These are phyloP conservation scores for Epichloe uncinata DNA, from an alignment of 2,329 filamentous ascomycete species.

Conservation along the genomic window DNA sequence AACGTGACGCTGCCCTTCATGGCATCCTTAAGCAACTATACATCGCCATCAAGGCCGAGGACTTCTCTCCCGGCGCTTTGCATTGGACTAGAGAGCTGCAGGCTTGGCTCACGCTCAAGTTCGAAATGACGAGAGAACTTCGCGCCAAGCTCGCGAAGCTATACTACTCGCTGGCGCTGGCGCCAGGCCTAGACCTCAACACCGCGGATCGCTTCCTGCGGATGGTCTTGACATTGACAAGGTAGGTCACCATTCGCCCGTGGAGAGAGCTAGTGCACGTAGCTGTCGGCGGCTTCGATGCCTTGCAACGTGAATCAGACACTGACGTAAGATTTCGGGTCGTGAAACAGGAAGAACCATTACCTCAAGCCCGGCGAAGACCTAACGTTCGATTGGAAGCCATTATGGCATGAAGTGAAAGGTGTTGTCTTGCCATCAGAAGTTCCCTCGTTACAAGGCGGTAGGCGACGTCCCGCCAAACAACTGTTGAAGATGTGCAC, in stretches of 20 bases:
- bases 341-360: conserved; percentile 62
- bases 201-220: conserved; percentile 84
- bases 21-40: conserved; percentile 92
- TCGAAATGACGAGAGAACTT: conserved; percentile 79
- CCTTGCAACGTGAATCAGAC: conserved; percentile 1
- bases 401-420: conserved; percentile 87
- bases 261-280: neutral
- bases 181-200: conserved; percentile 72
- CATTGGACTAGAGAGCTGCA: conserved; percentile 96
- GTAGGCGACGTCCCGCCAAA: conserved; percentile 42
- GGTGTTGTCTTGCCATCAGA: conserved; percentile 78
- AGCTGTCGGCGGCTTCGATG: neutral
- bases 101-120: conserved; percentile 93
- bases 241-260: conserved; percentile 42
- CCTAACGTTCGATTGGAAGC: conserved; percentile 83
- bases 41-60: conserved; percentile 78
- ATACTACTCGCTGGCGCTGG: conserved; percentile 87
- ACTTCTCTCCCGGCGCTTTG: conserved; percentile 84
- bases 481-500: conserved; percentile 77
- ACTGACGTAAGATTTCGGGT: conserved; percentile 1
- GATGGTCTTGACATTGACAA: conserved; percentile 94
- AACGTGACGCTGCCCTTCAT: conserved; percentile 65
- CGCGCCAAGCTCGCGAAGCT: conserved; percentile 75
- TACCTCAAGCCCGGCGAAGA: conserved; percentile 87
- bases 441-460: conserved; percentile 50